Conservation (phyloP, 805 yeast species). For the Candida awuae region DNA sequence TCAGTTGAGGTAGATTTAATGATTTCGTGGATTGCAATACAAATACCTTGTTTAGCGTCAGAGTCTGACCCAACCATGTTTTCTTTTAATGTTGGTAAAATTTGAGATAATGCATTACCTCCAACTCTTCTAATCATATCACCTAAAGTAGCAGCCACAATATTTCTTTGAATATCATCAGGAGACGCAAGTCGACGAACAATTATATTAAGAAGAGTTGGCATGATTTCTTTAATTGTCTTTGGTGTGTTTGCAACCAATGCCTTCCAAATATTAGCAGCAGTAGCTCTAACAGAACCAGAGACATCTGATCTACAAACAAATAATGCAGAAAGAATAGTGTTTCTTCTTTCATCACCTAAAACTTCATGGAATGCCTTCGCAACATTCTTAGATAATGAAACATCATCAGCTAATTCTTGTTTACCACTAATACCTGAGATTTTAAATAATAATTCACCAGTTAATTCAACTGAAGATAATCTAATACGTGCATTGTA, state of each 20-base stretch:
- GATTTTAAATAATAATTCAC: conserved; percentile 88
- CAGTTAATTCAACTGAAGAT: conserved; percentile 90
- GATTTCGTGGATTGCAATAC: conserved; percentile 85
- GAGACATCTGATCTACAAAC: conserved; percentile 90
- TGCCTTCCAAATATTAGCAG: conserved; percentile 95
- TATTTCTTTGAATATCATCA: conserved; percentile 69
- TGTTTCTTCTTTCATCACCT: conserved; percentile 84
- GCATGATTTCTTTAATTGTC: conserved; percentile 85
- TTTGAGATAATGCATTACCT: conserved; percentile 70
- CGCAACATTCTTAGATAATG: conserved; percentile 43
- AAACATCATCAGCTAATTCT: conserved; percentile 53
- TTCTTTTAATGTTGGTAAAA: conserved; percentile 76
- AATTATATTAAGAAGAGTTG: conserved; percentile 70
- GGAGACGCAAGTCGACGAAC: conserved; percentile 78
- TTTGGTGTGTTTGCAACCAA: conserved; percentile 93
- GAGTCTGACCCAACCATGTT: conserved; percentile 54
- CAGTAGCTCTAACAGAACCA: conserved; percentile 78
- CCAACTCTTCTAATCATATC: conserved; percentile 94
- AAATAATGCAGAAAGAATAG: conserved; percentile 76
- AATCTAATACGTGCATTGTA: conserved; percentile 77
- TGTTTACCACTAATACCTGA: conserved; percentile 80
- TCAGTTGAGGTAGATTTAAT: conserved; percentile 64
- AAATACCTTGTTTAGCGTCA: conserved; percentile 93
- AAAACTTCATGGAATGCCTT: conserved; percentile 65
- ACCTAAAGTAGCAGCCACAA: conserved; percentile 90